Percentiles rank a stretch among this genome's conserved stretches.
Evolutionary conservation across 129 eudicot species (phyloP).

Genomic region (Rutidosis leptorrhynchoides): DNA sequence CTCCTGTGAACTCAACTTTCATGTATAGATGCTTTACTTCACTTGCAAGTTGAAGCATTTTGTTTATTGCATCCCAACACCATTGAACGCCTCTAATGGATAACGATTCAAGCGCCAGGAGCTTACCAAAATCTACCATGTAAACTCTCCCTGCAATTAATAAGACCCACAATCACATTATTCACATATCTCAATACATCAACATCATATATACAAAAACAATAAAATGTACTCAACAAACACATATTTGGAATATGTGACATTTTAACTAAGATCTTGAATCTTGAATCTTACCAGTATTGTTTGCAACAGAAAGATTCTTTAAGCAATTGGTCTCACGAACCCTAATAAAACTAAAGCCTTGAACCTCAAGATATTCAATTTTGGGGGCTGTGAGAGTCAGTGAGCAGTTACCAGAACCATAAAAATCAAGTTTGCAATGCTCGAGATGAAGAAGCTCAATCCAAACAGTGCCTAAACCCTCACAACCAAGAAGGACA

Average conservation of each 20-base stretch:
- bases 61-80: conserved; percentile 92
- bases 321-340: conserved; percentile 51
- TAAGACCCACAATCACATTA: not conserved
- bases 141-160: conserved; percentile 63
- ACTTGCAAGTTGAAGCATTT: conserved; percentile 77
- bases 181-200: conserved; percentile 3
- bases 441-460: conserved; percentile 57
- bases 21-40: conserved; percentile 81
- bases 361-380: conserved; percentile 78
- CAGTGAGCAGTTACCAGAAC: conserved; percentile 56
- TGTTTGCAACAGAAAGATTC: conserved; percentile 67
- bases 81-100: conserved; percentile 88
- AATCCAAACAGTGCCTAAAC: conserved; percentile 54
- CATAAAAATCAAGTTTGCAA: conserved; percentile 76
- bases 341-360: conserved; percentile 76
- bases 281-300: conserved; percentile 50
- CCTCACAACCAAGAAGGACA: conserved; percentile 81
- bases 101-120: conserved; percentile 64
- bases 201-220: not conserved
- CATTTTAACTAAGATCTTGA: conserved; percentile 9
- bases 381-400: conserved; percentile 60
- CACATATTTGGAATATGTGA: not conserved
- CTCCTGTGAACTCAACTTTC: conserved; percentile 96
- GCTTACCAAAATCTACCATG: conserved; percentile 78
- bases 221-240: conserved; percentile 1